These are phyloP conservation scores for Nakazawaea ambrosiae DNA, from an alignment of 805 yeast genomes.

Conservation along the genomic window DNA sequence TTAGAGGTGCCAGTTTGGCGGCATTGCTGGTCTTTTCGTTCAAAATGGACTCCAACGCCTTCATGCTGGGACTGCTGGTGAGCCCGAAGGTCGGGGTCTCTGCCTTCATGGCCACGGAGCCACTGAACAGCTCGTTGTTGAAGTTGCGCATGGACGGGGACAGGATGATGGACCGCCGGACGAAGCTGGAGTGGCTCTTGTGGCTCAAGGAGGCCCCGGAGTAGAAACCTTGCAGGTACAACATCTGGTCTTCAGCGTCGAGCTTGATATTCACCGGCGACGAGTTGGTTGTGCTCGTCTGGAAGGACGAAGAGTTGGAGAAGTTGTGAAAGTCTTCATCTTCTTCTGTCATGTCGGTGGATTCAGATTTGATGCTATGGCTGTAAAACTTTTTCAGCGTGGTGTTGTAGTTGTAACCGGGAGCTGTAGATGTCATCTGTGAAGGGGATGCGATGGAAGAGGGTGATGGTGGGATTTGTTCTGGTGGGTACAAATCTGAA, in stretches of 20 bases:
- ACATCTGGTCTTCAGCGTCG: not conserved
- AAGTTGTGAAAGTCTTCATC: constrained; percentile 25
- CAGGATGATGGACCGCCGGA: constrained; percentile 24
- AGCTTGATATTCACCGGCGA: constrained; percentile 7
- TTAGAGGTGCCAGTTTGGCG: not conserved
- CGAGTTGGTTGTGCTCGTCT: constrained; percentile 27
- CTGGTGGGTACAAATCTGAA: too few relatives aligned
- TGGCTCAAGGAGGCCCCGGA: constrained; percentile 6
- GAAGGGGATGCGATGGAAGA: too few relatives aligned
- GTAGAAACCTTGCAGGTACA: constrained; percentile 14
- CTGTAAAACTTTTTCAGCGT: constrained; percentile 4
- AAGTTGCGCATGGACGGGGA: constrained; percentile 26
- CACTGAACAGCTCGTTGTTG: constrained; percentile 6
- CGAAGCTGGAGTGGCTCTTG: constrained; percentile 21
- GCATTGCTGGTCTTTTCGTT: constrained; percentile 18
- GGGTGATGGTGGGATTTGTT: too few relatives aligned
- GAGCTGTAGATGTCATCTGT: too few relatives aligned
- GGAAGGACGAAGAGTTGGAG: constrained; percentile 29
- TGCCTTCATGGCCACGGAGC: not conserved
- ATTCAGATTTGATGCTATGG: constrained; percentile 8
- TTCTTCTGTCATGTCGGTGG: constrained; percentile 24
- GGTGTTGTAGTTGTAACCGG: too few relatives aligned
- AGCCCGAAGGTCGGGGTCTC: constrained; percentile 28
- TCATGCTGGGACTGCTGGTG: constrained; percentile 29
- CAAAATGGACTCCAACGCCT: constrained; percentile 25